Evolutionary conservation across 2,329 filamentous ascomycete genomes (phyloP).

Genomic region (Elsinoe batatas): DNA sequence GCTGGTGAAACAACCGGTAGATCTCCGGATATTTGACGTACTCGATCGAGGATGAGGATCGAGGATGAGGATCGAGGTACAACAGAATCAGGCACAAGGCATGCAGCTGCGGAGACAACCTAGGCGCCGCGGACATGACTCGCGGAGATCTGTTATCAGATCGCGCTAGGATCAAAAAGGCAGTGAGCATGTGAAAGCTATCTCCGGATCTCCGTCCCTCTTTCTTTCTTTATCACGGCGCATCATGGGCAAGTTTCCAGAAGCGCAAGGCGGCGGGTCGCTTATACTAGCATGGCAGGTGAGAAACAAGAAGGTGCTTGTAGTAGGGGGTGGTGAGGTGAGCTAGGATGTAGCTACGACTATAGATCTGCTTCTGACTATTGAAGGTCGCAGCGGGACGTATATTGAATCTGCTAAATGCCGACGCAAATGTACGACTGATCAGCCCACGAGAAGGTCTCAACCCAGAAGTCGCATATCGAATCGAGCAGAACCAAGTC

Average conservation of each 20-base stretch:
- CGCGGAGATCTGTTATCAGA: background rate
- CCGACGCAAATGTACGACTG: conserved; percentile 81
- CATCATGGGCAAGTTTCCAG: conserved; percentile 53
- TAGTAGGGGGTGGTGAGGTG: conserved; percentile 92
- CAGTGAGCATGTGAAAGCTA: conserved; percentile 11
- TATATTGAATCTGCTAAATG: conserved; percentile 88
- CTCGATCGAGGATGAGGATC: too few species aligned
- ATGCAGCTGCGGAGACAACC: background rate
- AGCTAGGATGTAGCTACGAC: conserved; percentile 5
- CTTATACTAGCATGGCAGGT: conserved; percentile 95
- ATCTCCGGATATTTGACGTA: too few species aligned
- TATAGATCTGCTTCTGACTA: conserved; percentile 14
- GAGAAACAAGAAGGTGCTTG: conserved; percentile 76
- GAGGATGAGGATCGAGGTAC: too few species aligned
- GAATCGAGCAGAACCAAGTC: conserved; percentile 65
- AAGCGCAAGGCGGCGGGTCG: conserved; percentile 82
- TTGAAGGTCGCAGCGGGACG: conserved; percentile 83
- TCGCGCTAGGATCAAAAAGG: background rate
- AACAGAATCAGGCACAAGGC: background rate
- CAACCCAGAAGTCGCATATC: conserved; percentile 78
- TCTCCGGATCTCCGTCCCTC: conserved; percentile 4
- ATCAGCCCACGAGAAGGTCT: conserved; percentile 71
- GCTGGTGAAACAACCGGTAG: too few species aligned
- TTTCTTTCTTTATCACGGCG: background rate
- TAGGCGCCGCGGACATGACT: conserved; percentile 4